These are phyloP conservation scores for Barbarea vulgaris DNA, from an alignment of 345 rosid genomes.

Conservation along the genomic window DNA sequence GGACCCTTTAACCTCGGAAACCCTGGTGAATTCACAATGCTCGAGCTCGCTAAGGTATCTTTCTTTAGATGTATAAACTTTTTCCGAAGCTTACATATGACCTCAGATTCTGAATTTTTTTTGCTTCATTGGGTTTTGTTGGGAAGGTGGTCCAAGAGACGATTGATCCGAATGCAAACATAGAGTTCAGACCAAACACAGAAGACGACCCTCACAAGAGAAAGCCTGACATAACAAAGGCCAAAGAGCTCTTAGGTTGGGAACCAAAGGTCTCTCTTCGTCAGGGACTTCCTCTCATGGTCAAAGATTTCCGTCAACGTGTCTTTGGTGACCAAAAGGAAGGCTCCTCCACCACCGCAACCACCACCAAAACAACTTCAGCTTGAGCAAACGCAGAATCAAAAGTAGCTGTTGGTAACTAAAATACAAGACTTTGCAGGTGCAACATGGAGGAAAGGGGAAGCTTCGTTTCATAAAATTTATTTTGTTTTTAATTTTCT, in stretches of 20 bases:
- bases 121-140: conserved; percentile 15
- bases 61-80: background rate
- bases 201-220: conserved; percentile 89
- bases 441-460: conserved; percentile 6
- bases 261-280: conserved; percentile 74
- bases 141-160: conserved; percentile 75
- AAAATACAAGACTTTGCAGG: conserved; percentile 18
- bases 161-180: conserved; percentile 76
- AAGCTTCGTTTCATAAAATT: conserved; percentile 8
- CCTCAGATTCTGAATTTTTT: conserved; percentile 5
- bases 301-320: conserved; percentile 71
- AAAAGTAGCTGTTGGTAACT: conserved; percentile 15
- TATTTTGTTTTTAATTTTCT: conserved; percentile 23
- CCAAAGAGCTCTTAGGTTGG: conserved; percentile 74
- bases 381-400: conserved; percentile 32
- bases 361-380: conserved; percentile 41
- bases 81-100: background rate
- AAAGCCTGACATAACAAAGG: conserved; percentile 86
- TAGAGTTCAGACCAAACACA: conserved; percentile 86
- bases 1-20: conserved; percentile 99
- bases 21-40: conserved; percentile 99
- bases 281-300: conserved; percentile 83
- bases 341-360: conserved; percentile 30
- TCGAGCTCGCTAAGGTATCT: conserved; percentile 87
- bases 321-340: conserved; percentile 61